Evolutionary conservation across 192 early-diverging fungal species (phyloP).

Genomic region (Coemansia sp.): DNA sequence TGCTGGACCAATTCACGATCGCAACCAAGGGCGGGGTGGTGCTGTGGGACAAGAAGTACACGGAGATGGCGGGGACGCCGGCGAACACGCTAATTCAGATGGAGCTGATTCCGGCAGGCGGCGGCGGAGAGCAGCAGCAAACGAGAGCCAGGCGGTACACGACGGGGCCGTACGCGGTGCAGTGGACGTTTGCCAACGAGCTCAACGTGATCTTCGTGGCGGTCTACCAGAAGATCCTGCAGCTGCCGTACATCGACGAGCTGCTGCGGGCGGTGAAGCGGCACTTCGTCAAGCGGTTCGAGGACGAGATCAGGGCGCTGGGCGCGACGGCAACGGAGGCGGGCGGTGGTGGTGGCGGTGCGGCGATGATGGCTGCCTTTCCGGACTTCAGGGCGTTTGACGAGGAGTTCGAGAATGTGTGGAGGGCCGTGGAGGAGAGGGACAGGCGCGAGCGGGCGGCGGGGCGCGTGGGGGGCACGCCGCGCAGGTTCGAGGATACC

Average conservation of each 20-base stretch:
- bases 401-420: slow-evolving; percentile 69
- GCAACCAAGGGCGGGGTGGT: slow-evolving; percentile 87
- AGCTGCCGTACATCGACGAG: slow-evolving; percentile 83
- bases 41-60: slow-evolving; percentile 78
- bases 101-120: slow-evolving; percentile 75
- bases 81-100: slow-evolving; percentile 74
- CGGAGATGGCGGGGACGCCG: slow-evolving; percentile 60
- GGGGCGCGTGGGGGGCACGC: slow-evolving; percentile 52
- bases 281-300: slow-evolving; percentile 67
- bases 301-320: slow-evolving; percentile 29
- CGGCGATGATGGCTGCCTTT: slow-evolving; percentile 6
- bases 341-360: too few species aligned
- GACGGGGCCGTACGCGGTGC: slow-evolving; percentile 66
- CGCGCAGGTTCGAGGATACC: slow-evolving; percentile 81
- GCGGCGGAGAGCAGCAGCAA: slow-evolving; percentile 58
- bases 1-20: slow-evolving; percentile 86
- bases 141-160: slow-evolving; percentile 46
- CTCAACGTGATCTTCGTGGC: slow-evolving; percentile 80
- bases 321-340: slow-evolving; percentile 7
- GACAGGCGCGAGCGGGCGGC: slow-evolving; percentile 42
- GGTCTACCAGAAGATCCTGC: slow-evolving; percentile 86
- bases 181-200: slow-evolving; percentile 84
- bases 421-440: slow-evolving; percentile 69
- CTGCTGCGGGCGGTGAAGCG: slow-evolving; percentile 69
- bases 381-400: slow-evolving; percentile 59